Percentiles rank a stretch among this genome's conserved stretches.
Conservation (phyloP, 1,139 yeast genomes). For the Suhomyces anneliseae region DNA sequence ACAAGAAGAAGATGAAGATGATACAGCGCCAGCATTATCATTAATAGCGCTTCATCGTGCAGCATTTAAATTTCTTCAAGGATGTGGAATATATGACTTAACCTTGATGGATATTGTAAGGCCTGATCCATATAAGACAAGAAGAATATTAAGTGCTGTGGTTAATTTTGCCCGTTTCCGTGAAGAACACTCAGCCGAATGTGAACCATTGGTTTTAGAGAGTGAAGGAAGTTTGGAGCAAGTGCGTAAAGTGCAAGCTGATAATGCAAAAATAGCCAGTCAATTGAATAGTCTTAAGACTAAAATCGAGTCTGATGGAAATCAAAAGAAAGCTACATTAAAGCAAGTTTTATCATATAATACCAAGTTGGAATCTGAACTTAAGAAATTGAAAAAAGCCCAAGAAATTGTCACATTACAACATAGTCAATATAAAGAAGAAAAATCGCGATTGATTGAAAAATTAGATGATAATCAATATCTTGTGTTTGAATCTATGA, state of each 20-base stretch:
- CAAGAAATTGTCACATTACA: constrained; percentile 70
- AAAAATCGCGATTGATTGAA: constrained; percentile 57
- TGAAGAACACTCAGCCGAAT: constrained; percentile 71
- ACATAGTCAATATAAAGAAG: constrained; percentile 63
- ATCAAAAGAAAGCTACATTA: constrained; percentile 29
- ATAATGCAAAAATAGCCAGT: constrained; percentile 41
- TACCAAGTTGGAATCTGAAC: constrained; percentile 58
- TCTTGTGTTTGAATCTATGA: constrained; percentile 54
- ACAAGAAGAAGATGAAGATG: constrained; percentile 28
- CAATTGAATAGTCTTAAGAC: constrained; percentile 43
- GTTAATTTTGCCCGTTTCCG: constrained; percentile 84
- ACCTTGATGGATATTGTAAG: constrained; percentile 60
- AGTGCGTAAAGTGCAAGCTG: constrained; percentile 29
- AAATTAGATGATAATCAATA: constrained; percentile 57
- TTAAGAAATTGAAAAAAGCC: constrained; percentile 58
- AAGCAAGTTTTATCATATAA: constrained; percentile 58
- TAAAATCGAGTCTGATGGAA: constrained; percentile 23
- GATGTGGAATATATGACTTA: constrained; percentile 79
- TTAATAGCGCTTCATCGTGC: constrained; percentile 58
- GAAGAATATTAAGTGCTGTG: constrained; percentile 75
- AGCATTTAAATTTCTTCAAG: constrained; percentile 61
- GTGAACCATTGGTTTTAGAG: constrained; percentile 56
- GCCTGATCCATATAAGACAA: constrained; percentile 68
- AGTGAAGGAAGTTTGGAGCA: constrained; percentile 53
- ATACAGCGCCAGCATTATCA: constrained; percentile 24